Percentiles rank a stretch among this genome's conserved stretches.
These are phyloP conservation scores for Fistulifera pelliculosa DNA, from an alignment of 108 stramenopile genomes.

Conservation along the genomic window DNA sequence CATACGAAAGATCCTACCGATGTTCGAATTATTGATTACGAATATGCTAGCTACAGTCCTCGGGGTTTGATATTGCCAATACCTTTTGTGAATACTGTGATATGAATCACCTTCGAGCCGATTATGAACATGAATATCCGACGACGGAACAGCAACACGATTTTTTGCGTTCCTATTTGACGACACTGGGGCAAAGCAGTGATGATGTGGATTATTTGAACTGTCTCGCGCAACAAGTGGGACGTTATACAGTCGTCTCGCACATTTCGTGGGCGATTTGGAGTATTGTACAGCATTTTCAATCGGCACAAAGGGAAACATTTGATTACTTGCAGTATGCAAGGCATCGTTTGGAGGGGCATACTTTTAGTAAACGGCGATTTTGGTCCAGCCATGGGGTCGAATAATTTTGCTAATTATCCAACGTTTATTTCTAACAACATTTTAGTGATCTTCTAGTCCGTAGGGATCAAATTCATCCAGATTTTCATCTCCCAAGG, in stretches of 20 bases:
- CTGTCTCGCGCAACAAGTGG: slow-evolving; percentile 32
- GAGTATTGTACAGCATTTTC: slow-evolving; percentile 44
- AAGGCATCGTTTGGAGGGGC: slow-evolving; percentile 49
- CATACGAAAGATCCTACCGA: slow-evolving; percentile 12
- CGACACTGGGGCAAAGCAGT: slow-evolving; percentile 3
- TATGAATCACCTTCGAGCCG: slow-evolving; percentile 50
- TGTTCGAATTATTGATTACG: slow-evolving; percentile 67
- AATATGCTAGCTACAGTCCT: slow-evolving; percentile 70
- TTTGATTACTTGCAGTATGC: slow-evolving; percentile 76
- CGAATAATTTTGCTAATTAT: no score
- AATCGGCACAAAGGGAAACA: slow-evolving; percentile 31
- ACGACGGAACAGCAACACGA: slow-evolving; percentile 19
- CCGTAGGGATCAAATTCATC: slow-evolving; percentile 76
- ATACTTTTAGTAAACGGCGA: slow-evolving; percentile 23
- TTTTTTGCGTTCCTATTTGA: slow-evolving; percentile 39
- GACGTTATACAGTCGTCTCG: slow-evolving; percentile 35
- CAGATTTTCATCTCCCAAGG: slow-evolving; percentile 49
- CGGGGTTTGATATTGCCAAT: slow-evolving; percentile 76
- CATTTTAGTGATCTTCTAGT: slow-evolving; percentile 33
- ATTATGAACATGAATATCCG: slow-evolving; percentile 52
- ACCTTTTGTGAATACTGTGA: slow-evolving; percentile 74
- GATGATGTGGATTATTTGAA: slow-evolving; percentile 14
- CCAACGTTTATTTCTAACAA: no score
- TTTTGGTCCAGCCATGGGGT: no score
- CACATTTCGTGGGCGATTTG: slow-evolving; percentile 73